These are phyloP conservation scores for Cryomyces antarcticus DNA, from an alignment of 495 filamentous ascomycete species.

Conservation along the genomic window DNA sequence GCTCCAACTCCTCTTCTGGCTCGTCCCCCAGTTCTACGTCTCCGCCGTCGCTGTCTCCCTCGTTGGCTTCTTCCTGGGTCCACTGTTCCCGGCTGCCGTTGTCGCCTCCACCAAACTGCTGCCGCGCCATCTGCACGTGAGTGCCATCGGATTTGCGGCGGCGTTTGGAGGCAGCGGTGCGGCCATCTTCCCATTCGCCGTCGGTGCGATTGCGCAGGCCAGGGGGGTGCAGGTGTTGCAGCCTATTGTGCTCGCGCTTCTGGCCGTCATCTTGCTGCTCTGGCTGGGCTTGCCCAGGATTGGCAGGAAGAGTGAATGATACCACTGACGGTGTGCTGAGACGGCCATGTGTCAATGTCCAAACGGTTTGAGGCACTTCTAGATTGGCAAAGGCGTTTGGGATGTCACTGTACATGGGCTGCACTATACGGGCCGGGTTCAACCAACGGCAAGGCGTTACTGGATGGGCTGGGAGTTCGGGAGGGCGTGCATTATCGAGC, in stretches of 20 bases:
- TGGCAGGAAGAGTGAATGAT: conserved; percentile 14
- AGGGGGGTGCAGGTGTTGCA: conserved; percentile 63
- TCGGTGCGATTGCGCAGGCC: conserved; percentile 65
- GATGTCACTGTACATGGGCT: too few species aligned
- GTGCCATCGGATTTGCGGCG: conserved; percentile 62
- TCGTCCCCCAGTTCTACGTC: conserved; percentile 51
- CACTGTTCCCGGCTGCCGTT: conserved; percentile 52
- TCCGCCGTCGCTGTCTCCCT: conserved; percentile 47
- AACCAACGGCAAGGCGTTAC: too few species aligned
- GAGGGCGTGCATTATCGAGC: too few species aligned
- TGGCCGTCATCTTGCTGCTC: conserved; percentile 23
- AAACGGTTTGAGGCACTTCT: too few species aligned
- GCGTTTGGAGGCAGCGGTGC: conserved; percentile 66
- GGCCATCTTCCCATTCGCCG: conserved; percentile 63
- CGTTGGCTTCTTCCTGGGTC: conserved; percentile 48
- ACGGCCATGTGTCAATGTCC: too few species aligned
- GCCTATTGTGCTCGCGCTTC: conserved; percentile 50
- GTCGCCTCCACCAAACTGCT: conserved; percentile 67
- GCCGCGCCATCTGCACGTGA: conserved; percentile 57
- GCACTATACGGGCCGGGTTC: too few species aligned
- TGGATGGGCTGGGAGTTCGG: too few species aligned
- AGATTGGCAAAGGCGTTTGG: too few species aligned
- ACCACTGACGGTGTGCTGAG: too few species aligned
- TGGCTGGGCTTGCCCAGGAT: conserved; percentile 24
- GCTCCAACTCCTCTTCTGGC: conserved; percentile 29